phyloP scores from a whole-genome alignment of 768 basidiomycete species.

The Arthromyces matolae region DNA sequence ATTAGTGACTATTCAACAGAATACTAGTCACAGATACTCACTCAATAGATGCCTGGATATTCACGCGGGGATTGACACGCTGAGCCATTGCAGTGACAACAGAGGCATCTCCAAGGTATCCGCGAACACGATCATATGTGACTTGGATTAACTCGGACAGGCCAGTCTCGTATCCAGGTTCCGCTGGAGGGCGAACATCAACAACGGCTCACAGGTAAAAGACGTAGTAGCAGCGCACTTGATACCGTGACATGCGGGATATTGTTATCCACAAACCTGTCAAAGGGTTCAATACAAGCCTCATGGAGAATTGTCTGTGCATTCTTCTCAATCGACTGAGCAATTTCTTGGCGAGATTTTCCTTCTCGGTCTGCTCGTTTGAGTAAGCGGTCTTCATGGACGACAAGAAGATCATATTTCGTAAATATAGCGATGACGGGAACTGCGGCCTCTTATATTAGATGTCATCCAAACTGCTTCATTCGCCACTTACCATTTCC shows the following conservation, averaged over 20 bases:
- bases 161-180: slow-evolving; percentile 7
- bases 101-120: slow-evolving; percentile 13
- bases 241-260: slow-evolving; percentile 13
- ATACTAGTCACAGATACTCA: slow-evolving; percentile 6
- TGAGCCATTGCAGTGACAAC: slow-evolving; percentile 23
- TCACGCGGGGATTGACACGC: slow-evolving; percentile 17
- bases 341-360: background rate
- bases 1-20: background rate
- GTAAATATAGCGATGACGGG: slow-evolving; percentile 32
- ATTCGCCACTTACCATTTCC: slow-evolving; percentile 14
- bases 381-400: slow-evolving; percentile 2
- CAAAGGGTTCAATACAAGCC: slow-evolving; percentile 6
- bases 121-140: slow-evolving; percentile 14
- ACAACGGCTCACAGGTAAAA: background rate
- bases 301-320: background rate
- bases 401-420: slow-evolving; percentile 26
- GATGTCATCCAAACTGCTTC: background rate
- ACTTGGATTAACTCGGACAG: slow-evolving; percentile 9
- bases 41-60: slow-evolving; percentile 23
- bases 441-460: slow-evolving; percentile 13
- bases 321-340: background rate
- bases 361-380: slow-evolving; percentile 2
- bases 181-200: no score
- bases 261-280: slow-evolving; percentile 1
- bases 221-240: background rate